Base-by-base conservation (phyloP, 2,329 filamentous ascomycete genomes). In the Aspergillus sergii region DNA sequence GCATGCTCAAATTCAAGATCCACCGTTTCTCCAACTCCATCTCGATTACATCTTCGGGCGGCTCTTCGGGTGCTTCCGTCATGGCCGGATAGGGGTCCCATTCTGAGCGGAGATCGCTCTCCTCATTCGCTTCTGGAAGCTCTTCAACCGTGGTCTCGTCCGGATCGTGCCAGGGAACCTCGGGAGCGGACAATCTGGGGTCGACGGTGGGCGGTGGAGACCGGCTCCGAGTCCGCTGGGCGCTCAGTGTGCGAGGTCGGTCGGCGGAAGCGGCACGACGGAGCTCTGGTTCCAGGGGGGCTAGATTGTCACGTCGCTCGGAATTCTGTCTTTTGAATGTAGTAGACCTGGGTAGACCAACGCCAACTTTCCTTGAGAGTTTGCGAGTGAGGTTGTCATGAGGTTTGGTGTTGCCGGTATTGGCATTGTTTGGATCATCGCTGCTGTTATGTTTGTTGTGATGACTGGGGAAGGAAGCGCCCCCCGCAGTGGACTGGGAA, bases 1-100 rank as follows among this genome's bases (percentile, higher is more conserved):
- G 93, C 95, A 99, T 97, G 79, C 93, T 97, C 64, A 98, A 85
- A 74, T 99, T 99, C 69, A 99, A 83, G 64, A 99, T 98, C 95
- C 95, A 99, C 72, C 87, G 89, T 64, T 85, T 87, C 73, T 97
- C 93, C 60, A 97, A 85, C 77, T 98, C 94, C 66, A 91, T 88
- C 67, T 91, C 88, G 68, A 97, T 85, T 70, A 73, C 70, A 57
- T 78, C 75, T 59, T 76, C 74, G 55, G 74, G 69, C 41, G 60
- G 63, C 62, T 67, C 67, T 50, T 71, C 70, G 63, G 73, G 69
- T 62, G 68, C 58, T 59, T 69, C 65, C 63, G 69, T 68, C 59
- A 72, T 60, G 62, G 71, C 73, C 39, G 66, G 67, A 61, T 59
- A 69, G 41, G 66, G 69, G 65, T 72, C 69, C 74, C 72, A 75